Conservation (phyloP, 805 yeast genomes). For the Lachancea sp. region DNA sequence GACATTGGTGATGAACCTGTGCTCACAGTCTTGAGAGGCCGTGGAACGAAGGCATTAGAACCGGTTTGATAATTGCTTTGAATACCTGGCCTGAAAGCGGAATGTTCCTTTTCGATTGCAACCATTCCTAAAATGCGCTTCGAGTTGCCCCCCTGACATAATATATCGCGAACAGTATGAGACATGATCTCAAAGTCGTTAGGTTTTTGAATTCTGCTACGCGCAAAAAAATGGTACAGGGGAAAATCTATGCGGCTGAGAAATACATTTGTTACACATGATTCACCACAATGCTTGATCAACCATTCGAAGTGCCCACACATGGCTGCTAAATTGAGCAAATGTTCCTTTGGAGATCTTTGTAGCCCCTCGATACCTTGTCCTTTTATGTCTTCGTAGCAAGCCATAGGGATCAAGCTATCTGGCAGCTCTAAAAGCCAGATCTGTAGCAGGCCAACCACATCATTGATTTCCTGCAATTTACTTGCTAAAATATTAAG, state of each 20-base stretch:
- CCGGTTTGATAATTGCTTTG: neutral
- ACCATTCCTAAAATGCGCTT: neutral
- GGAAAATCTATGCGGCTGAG: constrained; percentile 5
- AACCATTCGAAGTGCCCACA: constrained; percentile 10
- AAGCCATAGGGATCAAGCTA: constrained; percentile 33
- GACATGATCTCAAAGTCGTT: constrained; percentile 1
- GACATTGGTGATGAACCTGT: constrained; percentile 6
- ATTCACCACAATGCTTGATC: neutral
- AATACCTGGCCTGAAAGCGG: neutral
- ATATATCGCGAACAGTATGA: neutral
- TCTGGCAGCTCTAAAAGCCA: constrained; percentile 58
- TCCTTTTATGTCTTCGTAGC: constrained; percentile 2
- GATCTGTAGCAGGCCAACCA: constrained; percentile 41
- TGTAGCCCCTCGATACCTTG: constrained; percentile 1
- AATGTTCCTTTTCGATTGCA: neutral
- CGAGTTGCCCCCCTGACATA: constrained; percentile 2
- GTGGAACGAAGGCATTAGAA: constrained; percentile 16
- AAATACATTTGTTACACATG: neutral
- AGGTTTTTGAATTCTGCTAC: constrained; percentile 4
- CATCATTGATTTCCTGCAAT: constrained; percentile 11
- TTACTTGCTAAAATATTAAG: constrained; percentile 1
- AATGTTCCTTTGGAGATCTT: constrained; percentile 1
- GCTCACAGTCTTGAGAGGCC: constrained; percentile 21
- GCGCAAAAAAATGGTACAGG: constrained; percentile 8
- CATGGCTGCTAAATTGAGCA: constrained; percentile 1